Evolutionary conservation across 306 rosid species (phyloP), one percentile per base, ranked within the genome.

Genomic region (Castanea mollissima): DNA sequence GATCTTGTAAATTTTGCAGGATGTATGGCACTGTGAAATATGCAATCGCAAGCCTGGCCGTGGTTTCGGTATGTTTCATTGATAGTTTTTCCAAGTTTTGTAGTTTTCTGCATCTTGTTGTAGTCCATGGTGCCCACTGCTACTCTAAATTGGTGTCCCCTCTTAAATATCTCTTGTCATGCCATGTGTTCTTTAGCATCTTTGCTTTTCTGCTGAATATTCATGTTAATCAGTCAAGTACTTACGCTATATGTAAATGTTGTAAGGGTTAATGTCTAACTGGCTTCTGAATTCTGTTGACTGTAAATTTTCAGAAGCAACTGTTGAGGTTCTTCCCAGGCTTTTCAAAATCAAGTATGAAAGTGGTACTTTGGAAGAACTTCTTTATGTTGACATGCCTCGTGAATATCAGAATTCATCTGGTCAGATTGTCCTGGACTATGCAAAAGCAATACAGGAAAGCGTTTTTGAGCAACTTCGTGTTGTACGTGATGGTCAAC

Each of bases 401-500:
- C 94, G 99, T 13, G 99, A 94, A 81, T 94, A 94, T 85, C 93
- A 87, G 34, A 94, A 92, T 85, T 86, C 99, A 52, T 87, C 99
- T 78, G 97, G 99, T 83, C 97, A 94, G 89, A 94, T 94, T 77
- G 99, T 94, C 71, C 85, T 94, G 81, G 97, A 94, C 75, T 94
- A 94, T 89, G 97, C 97, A 59, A 94, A 94, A 81, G 99, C 99
- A 55, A 92, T 92, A 73, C 99, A 94, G 85, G 99, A 94, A 89
- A 94, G 99, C 76, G 99, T 94, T 76, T 94, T 94, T 85, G 97
- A 94, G 87, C 97, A 92, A 80, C 97, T 94, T 85, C 99, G 97
- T 69, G 99, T 94, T 84, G 99, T 94, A 87, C 95, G 99, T 77
- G 99, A 94, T 73, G 99, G 99, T 73, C 99, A 94, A 84, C 94